Base-by-base conservation (phyloP, 2,329 filamentous ascomycete genomes). In the Fusarium clavum region DNA sequence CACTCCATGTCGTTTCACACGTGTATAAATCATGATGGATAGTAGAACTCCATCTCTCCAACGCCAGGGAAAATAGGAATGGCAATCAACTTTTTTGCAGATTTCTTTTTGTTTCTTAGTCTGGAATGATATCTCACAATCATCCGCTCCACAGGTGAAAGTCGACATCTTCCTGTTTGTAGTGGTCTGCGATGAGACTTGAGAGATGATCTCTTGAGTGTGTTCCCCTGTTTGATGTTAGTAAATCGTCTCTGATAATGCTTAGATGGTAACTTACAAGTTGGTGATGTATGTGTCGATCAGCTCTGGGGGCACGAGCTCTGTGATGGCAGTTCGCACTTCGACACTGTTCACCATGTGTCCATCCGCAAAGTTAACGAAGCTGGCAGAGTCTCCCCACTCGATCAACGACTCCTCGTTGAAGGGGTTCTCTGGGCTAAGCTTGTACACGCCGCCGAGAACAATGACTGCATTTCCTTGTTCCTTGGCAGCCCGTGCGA, bases 401-500 rank as follows among this genome's bases (percentile, higher is more conserved):
- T 98, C 95, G 62, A 97, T 92, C 65, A 97, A 83, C 7, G 90
- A 89, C 69, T 94, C 91, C 56, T 92, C 90, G 75, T 96, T 90
- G 75, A 94, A 94, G 2, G 94, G 92, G 75, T 94, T 95, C 63
- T 97, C 90, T 0, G 96, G 94, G 73, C 93, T 97, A 58, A 99
- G 88, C 81, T 97, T 97, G 84, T 98, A 98, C 22, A 98, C 91
- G 32, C 94, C 95, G 55, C 92, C 92, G 45, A 99, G 88, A 5
- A 97, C 93, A 25, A 98, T 90, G 20, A 99, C 94, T 0, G 94
- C 92, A 25, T 91, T 93, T 70, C 91, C 89, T 75, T 94, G 91
- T 71, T 92, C 90, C 77, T 91, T 92, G 16, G 96, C 96, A 10
- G 94, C 94, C 67, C 91, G 90, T 7, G 94, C 94, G 70, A 98